A percentile compares a stretch with the other conserved stretches of the same genome.
Evolutionary conservation across 495 filamentous ascomycete species (phyloP).

Genomic region (Stereocaulon alpinum): DNA sequence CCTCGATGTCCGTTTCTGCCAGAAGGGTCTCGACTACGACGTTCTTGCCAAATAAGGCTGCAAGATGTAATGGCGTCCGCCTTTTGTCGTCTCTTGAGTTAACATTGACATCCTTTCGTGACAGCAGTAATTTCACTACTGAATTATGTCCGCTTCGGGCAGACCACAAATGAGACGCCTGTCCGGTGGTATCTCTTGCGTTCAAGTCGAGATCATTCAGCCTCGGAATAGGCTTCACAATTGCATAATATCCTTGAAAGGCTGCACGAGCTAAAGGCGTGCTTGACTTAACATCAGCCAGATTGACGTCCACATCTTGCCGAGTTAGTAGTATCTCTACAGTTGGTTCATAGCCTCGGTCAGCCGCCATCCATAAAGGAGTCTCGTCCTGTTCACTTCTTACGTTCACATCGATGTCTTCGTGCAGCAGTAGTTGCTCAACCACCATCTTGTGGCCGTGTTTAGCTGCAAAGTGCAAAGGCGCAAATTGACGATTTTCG

Average conservation of each 20-base stretch:
- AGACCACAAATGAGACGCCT: slow-evolving; percentile 5
- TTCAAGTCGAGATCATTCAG: background rate
- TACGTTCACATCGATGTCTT: background rate
- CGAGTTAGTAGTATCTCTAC: background rate
- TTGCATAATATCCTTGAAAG: background rate
- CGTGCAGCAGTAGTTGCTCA: background rate
- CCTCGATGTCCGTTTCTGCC: background rate
- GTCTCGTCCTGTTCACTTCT: background rate
- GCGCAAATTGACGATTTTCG: too few relatives aligned
- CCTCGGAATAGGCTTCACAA: background rate
- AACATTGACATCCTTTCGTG: background rate
- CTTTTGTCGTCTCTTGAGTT: slow-evolving; percentile 8
- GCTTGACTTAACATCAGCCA: too few relatives aligned
- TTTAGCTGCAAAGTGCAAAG: too few relatives aligned
- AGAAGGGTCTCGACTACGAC: slow-evolving; percentile 14
- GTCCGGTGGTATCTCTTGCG: slow-evolving; percentile 6
- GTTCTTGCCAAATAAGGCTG: slow-evolving; percentile 12
- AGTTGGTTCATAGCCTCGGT: background rate
- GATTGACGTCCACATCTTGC: background rate
- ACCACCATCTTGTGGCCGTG: background rate
- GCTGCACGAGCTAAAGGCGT: background rate
- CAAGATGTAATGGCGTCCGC: slow-evolving; percentile 15
- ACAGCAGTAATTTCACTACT: slow-evolving; percentile 13
- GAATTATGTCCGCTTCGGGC: background rate
- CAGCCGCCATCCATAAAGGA: background rate